Conservation (phyloP, 257 asterid genomes). For the Eucommia ulmoides region DNA sequence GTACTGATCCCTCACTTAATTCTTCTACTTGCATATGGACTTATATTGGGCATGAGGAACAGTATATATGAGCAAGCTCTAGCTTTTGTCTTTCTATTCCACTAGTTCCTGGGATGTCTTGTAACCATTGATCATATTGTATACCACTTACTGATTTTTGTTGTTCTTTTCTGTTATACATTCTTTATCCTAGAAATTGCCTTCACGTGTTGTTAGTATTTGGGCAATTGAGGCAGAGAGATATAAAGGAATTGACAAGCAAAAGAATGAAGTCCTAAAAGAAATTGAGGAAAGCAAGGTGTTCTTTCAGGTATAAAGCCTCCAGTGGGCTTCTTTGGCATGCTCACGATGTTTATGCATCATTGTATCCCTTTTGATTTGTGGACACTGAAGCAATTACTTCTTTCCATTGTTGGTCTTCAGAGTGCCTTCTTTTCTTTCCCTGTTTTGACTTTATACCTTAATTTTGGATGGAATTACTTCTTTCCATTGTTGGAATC, state of each 20-base stretch:
- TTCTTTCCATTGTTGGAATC: not conserved
- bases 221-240: constrained; percentile 75
- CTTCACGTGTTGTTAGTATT: constrained; percentile 50
- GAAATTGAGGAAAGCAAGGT: constrained; percentile 96
- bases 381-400: too few relatives aligned
- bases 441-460: not conserved
- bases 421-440: not conserved
- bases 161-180: not conserved
- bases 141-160: not conserved
- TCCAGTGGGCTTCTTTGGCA: not conserved
- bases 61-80: constrained; percentile 6
- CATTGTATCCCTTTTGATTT: too few relatives aligned
- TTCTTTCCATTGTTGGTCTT: not conserved
- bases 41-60: constrained; percentile 85
- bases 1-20: constrained; percentile 45
- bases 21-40: constrained; percentile 61
- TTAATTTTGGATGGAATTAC: too few relatives aligned
- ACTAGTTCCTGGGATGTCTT: not conserved
- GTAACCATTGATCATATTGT: not conserved
- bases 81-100: constrained; percentile 4
- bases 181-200: constrained; percentile 45
- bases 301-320: constrained; percentile 63
- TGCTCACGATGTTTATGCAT: not conserved
- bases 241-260: constrained; percentile 64
- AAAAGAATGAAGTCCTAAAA: constrained; percentile 66